Evolutionary conservation across 1,284 basidiomycete genomes (phyloP), one percentile per base, ranked within the genome.

Genomic region (Ceratobasidium papillatum): DNA sequence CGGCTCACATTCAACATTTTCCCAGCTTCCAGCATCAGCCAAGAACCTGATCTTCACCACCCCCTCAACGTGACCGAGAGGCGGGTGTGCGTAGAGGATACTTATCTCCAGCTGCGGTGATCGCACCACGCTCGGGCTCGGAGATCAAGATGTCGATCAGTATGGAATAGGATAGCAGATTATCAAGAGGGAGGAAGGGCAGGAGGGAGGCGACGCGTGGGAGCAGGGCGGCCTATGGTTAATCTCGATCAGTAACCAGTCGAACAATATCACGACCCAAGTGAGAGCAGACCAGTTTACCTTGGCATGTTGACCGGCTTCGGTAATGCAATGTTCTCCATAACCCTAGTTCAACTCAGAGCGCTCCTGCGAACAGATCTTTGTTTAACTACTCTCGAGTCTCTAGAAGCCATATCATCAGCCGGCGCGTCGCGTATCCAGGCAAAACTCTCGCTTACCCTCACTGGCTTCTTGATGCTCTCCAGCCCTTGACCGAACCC

Each of bases 391-490:
- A 2, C n/a, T 56, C 17, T 71, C 43, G 32, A 68, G 63, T 17
- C 34, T 22, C 56, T 62, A n/a, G n/a, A n/a, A n/a, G 36, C n/a
- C 3, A 14, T 25, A 38, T 77, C 91, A 88, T 52, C 86, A 61
- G 66, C 86, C 45, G 59, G 22, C 14, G 52, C 59, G 17, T 8
- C 27, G 76, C 49, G 30, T 41, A 38, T 41, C 61, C 25, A 69
- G 68, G 45, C 49, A 59, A 25, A 17, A 52, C 22, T 52, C 3
- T 22, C 30, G 17, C 75, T 49, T 71, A 94, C 94, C 87, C 95
- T 93, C 77, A 95, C 86, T 49, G 86, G 87, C 81, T 92, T 93
- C 82, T 90, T 91, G 52, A 95, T 87, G 76, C 95, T 94, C 56
- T 89, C 89, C 17, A 96, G 84, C 79, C 94, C 79, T 92, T 93